Conservation (phyloP, 73 alveolate species). For the Tetrahymena malaccensis region DNA sequence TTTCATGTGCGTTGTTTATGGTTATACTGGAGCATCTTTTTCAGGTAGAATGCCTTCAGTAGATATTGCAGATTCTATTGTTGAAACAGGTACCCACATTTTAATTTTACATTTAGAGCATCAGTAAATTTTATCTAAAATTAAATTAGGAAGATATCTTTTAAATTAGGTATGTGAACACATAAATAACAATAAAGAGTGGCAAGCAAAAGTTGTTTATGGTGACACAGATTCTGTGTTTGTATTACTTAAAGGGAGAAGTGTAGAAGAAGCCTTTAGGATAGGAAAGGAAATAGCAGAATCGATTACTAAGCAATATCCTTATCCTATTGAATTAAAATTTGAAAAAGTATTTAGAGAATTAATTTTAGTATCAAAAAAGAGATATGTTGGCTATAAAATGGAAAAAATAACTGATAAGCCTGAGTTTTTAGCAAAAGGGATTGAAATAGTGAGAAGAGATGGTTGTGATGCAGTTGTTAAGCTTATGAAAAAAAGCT, state of each 20-base stretch:
- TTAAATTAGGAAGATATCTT: not conserved
- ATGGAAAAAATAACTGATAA: slow-evolving; percentile 69
- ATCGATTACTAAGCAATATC: slow-evolving; percentile 69
- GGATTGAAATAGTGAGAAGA: slow-evolving; percentile 88
- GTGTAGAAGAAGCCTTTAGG: slow-evolving; percentile 78
- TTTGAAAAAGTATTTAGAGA: slow-evolving; percentile 94
- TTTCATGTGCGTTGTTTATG: slow-evolving; percentile 92
- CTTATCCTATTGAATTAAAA: slow-evolving; percentile 91
- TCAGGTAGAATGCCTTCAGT: slow-evolving; percentile 99
- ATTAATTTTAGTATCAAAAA: slow-evolving; percentile 77
- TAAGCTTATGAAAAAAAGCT: slow-evolving; percentile 75
- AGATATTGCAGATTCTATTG: slow-evolving; percentile 94
- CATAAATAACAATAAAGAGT: not conserved
- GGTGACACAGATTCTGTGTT: slow-evolving; percentile 99
- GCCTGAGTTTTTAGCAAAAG: slow-evolving; percentile 88
- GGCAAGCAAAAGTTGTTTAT: slow-evolving; percentile 90
- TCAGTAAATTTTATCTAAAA: not conserved
- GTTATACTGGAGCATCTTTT: slow-evolving; percentile 98
- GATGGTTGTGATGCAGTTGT: slow-evolving; percentile 77
- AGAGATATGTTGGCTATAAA: slow-evolving; percentile 91
- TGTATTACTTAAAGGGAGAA: slow-evolving; percentile 65
- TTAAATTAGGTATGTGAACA: not conserved
- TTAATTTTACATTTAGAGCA: too few relatives aligned
- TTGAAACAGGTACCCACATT: slow-evolving; percentile 85
- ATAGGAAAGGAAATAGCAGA: slow-evolving; percentile 78